Evolutionary conservation across 257 asterid genomes (phyloP).

Genomic region (Euphrasia confusa): DNA sequence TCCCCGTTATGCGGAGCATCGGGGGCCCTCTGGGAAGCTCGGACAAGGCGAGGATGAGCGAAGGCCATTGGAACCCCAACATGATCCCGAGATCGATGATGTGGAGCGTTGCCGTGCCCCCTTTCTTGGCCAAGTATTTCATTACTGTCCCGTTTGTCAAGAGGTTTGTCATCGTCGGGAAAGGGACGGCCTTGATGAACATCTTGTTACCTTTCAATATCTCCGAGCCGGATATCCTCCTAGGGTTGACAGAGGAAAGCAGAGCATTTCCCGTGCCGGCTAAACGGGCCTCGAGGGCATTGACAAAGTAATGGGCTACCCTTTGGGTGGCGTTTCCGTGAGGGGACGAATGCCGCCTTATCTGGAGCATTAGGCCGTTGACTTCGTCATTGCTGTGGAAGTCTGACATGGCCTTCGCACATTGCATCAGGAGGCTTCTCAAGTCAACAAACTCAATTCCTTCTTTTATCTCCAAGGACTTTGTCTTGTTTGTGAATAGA

Average conservation of each 20-base stretch:
- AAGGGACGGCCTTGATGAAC: conserved; percentile 40
- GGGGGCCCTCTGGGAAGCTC: conserved; percentile 42
- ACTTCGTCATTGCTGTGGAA: conserved; percentile 26
- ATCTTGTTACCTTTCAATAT: conserved; percentile 42
- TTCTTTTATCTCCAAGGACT: too few species aligned
- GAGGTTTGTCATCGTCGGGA: conserved; percentile 35
- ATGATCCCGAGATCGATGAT: conserved; percentile 43
- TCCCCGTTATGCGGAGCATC: conserved; percentile 48
- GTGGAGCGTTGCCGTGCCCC: conserved; percentile 31
- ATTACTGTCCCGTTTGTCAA: conserved; percentile 39
- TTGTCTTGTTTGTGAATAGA: not conserved
- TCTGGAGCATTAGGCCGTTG: conserved; percentile 23
- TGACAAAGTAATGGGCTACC: conserved; percentile 41
- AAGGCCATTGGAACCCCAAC: conserved; percentile 61
- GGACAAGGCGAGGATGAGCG: conserved; percentile 35
- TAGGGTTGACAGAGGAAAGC: conserved; percentile 14
- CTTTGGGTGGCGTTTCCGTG: conserved; percentile 42
- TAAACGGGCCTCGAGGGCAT: conserved; percentile 50
- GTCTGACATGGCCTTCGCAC: conserved; percentile 45
- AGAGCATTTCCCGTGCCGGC: conserved; percentile 35
- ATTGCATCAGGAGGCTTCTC: conserved; percentile 34
- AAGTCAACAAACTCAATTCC: conserved; percentile 38
- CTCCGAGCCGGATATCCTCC: conserved; percentile 34
- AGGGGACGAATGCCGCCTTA: conserved; percentile 43
- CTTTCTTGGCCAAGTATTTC: conserved; percentile 24